Percentiles rank a stretch among this genome's conserved stretches.
Conservation (phyloP, 2,329 filamentous ascomycete genomes). For the Colletotrichum sidae region DNA sequence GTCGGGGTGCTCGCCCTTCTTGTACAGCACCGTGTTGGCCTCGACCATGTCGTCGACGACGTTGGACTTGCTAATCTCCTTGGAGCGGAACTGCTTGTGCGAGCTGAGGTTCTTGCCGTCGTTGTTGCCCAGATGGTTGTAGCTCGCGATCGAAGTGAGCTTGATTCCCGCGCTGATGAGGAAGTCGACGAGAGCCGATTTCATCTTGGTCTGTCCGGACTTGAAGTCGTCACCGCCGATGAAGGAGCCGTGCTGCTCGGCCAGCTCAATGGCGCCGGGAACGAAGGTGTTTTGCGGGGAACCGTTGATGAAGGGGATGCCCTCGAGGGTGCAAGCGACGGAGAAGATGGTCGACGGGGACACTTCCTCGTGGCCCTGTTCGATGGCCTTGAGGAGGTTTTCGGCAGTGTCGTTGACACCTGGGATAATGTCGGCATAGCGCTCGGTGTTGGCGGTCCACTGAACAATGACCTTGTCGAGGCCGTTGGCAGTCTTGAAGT, state of each 20-base stretch:
- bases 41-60: constrained; percentile 99
- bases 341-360: constrained; percentile 96
- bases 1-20: constrained; percentile 92
- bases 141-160: constrained; percentile 96
- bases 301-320: constrained; percentile 96
- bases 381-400: constrained; percentile 89
- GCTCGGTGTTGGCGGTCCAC: constrained; percentile 99
- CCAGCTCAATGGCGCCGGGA: constrained; percentile 89
- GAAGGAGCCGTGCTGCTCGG: constrained; percentile 87
- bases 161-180: constrained; percentile 99
- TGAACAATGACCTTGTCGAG: constrained; percentile 97
- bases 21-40: constrained; percentile 91
- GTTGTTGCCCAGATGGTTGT: constrained; percentile 99
- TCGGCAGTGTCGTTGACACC: constrained; percentile 98
- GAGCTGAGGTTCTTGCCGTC: constrained; percentile 99
- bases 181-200: constrained; percentile 98
- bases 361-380: constrained; percentile 89
- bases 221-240: constrained; percentile 99
- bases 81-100: constrained; percentile 98
- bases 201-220: constrained; percentile 99
- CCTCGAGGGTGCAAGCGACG: constrained; percentile 91
- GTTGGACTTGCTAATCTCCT: constrained; percentile 99
- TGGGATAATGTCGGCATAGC: constrained; percentile 87
- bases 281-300: constrained; percentile 99
- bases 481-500: constrained; percentile 87